Evolutionary conservation across 768 basidiomycete species (phyloP), one percentile per base, ranked within the genome.

Genomic region (Amanita thiersii): DNA sequence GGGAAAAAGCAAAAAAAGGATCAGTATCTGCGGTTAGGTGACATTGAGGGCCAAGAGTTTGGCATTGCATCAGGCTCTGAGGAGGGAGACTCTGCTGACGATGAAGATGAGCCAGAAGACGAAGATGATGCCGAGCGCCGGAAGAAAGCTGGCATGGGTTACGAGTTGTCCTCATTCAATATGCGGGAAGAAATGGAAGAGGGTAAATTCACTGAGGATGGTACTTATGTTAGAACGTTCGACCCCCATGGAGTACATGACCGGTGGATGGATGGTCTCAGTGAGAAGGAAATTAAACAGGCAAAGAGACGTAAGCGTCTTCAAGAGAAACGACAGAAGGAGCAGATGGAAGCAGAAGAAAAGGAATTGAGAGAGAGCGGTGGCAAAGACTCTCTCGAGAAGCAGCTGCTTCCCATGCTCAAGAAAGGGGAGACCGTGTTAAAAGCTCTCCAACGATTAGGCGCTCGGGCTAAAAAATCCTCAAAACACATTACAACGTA

Each of bases 131-230:
- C 72, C n/a, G 73, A 75, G 52, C 74, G 81, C 51, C 64, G 72
- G 56, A 79, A 75, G 65, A 89, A 87, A 59, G 78, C 70, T 28
- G 85, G 83, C 9, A 97, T 99, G 94, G 96, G 94, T 2, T 94
- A 66, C 62, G 86, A 93, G 56, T 51, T 99, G 7, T 92, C 87
- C 3, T 86, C 89, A 19, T 99, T 99, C 78, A 94, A 99, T 60
- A 98, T 99, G 94, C 83, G 92, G 49, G 85, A 89, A 52, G 96
- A 99, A 71, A 93, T 98, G 85, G 84, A 90, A 55, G 94, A 98
- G 63, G 96, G 96, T 28, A 89, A 91, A 56, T 97, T 99, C 66
- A 82, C 88, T 3, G 86, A 86, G 46, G 94, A 98, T 56, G 96
- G 96, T 35, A 85, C 62, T 53, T 90, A 91, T 56, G 79, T 86